Percentiles rank a stretch among this genome's conserved stretches.
Conservation (phyloP, 345 rosid genomes). For the Heritiera littoralis region DNA sequence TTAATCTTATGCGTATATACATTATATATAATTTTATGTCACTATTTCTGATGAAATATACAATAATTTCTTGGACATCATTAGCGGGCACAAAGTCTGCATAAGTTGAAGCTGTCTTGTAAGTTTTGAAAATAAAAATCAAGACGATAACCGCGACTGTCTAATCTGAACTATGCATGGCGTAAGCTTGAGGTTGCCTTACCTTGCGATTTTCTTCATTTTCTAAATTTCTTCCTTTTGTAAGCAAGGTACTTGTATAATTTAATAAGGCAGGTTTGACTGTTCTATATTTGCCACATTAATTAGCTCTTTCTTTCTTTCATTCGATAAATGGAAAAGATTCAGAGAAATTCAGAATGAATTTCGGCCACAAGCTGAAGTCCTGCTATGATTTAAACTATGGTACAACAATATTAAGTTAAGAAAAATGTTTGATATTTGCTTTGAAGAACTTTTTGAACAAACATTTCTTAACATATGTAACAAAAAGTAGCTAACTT, state of each 20-base stretch:
- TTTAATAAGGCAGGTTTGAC: background rate
- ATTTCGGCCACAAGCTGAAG: background rate
- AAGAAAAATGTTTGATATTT: no score
- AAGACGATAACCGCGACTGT: background rate
- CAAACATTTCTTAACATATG: no score
- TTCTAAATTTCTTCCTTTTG: background rate
- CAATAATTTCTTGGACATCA: background rate
- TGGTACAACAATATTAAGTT: no score
- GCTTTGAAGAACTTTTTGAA: no score
- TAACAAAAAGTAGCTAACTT: no score
- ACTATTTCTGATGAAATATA: no score
- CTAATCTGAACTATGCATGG: constrained; percentile 18
- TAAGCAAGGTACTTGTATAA: background rate
- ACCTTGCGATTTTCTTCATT: background rate
- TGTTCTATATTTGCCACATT: background rate
- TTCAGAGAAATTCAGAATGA: no score
- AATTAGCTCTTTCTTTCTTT: background rate
- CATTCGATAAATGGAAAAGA: background rate
- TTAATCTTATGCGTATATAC: background rate
- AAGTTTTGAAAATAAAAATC: background rate
- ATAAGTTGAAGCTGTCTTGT: constrained; percentile 8
- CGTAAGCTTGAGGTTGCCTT: constrained; percentile 3
- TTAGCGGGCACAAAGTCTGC: constrained; percentile 3
- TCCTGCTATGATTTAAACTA: background rate
- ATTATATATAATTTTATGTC: no score